Conservation (phyloP, 805 yeast genomes). For the Ogataea zsoltii region DNA sequence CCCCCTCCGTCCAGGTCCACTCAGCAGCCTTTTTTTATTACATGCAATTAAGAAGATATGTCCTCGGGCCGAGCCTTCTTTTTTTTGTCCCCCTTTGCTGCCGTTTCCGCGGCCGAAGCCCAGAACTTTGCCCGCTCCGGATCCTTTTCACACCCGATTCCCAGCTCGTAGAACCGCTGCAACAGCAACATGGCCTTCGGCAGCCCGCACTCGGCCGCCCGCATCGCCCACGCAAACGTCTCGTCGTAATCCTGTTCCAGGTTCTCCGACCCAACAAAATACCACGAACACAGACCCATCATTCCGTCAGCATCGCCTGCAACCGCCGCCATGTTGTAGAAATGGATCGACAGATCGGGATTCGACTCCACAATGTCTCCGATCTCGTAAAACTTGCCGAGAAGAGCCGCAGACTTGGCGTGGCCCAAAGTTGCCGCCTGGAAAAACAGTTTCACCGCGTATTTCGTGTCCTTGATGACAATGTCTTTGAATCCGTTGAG, state of each 20-base stretch:
- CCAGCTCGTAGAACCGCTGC: slow-evolving; percentile 82
- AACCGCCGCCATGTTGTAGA: slow-evolving; percentile 86
- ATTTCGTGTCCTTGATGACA: slow-evolving; percentile 76
- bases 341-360: slow-evolving; percentile 82
- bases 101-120: slow-evolving; percentile 74
- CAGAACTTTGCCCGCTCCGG: slow-evolving; percentile 61
- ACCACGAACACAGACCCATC: slow-evolving; percentile 97
- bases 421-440: slow-evolving; percentile 90
- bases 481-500: slow-evolving; percentile 84
- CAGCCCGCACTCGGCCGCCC: slow-evolving; percentile 75
- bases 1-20: no score
- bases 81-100: slow-evolving; percentile 44
- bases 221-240: slow-evolving; percentile 92
- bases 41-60: neutral
- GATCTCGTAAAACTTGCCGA: slow-evolving; percentile 83
- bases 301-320: slow-evolving; percentile 87
- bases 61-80: neutral
- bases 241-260: slow-evolving; percentile 76
- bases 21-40: neutral
- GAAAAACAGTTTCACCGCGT: slow-evolving; percentile 82
- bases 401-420: slow-evolving; percentile 70
- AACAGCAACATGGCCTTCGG: slow-evolving; percentile 85
- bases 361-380: slow-evolving; percentile 79
- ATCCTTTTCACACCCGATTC: slow-evolving; percentile 77
- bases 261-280: slow-evolving; percentile 88